Evolutionary conservation across 768 basidiomycete genomes (phyloP), one percentile per base, ranked within the genome.

Genomic region (Rhodotorula graminis): DNA sequence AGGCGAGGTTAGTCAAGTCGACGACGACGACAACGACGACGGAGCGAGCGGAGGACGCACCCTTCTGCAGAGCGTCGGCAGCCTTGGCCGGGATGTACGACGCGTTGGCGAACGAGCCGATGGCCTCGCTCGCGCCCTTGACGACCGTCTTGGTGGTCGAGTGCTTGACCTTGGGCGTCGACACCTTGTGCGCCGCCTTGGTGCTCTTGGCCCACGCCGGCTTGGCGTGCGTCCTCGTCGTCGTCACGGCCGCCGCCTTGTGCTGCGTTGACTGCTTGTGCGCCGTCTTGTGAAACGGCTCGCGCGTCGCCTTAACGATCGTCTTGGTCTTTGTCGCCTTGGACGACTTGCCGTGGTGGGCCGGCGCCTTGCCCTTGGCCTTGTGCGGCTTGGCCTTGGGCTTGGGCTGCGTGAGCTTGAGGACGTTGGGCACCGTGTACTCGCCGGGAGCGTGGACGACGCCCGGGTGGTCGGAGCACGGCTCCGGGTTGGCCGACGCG

Each of bases 381-480:
- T 42, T 55, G 12, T 40, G 27, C 40, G 49, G 37, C 29, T 56
- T 19, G 18, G 33, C 15, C 67, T 69, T 61, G 19, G 63, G 19
- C 21, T 50, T 23, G 19, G 61, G 57, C 55, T 66, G 53, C 23
- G 53, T 55, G 64, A 61, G 67, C 27, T 68, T 69, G 44, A 63
- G 64, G 53, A 65, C 53, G 29, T 68, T 23, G 25, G 60, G 60
- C 18, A 50, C 52, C 33, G 62, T 56, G 56, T 37, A 69, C 23
- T 61, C 44, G 21, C 64, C 64, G 1, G 55, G 44, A 6, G 29
- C 47, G 60, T 73, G 67, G 8, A 73, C 56, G 56, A 73, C 72
- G 29, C 67, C 72, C 15, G 68, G 67, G 40, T 69, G 72, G 50
- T 73, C 72, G 60, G 44, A 40, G 64, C 72, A 73, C 4, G 72